Evolutionary conservation across 2,329 filamentous ascomycete genomes (phyloP).

Genomic region (Fusarium lateritium): DNA sequence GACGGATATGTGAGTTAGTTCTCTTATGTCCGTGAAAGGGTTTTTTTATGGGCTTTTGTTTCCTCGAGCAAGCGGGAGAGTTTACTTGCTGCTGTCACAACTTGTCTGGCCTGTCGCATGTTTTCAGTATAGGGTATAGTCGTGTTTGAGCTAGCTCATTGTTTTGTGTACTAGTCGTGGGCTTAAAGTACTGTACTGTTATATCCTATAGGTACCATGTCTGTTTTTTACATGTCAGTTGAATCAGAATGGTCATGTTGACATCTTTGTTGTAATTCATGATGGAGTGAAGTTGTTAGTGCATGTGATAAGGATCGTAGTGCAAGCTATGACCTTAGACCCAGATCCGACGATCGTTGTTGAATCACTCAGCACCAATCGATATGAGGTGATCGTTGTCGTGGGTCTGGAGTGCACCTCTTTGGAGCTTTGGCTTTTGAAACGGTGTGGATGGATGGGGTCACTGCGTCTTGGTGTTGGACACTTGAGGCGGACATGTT

Average conservation of each 20-base stretch:
- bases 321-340: slow-evolving; percentile 13
- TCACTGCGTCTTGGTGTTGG: slow-evolving; percentile 12
- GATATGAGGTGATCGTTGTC: slow-evolving; percentile 46
- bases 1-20: neutral
- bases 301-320: neutral
- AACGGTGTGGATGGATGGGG: slow-evolving; percentile 33
- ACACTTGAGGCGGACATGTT: slow-evolving; percentile 16
- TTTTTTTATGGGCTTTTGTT: slow-evolving; percentile 7
- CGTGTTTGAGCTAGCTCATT: neutral
- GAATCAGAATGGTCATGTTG: slow-evolving; percentile 24
- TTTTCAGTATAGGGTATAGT: slow-evolving; percentile 2
- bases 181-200: slow-evolving; percentile 22
- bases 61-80: slow-evolving; percentile 9
- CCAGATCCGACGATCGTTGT: neutral
- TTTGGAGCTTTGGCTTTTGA: slow-evolving; percentile 14
- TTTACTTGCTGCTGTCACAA: slow-evolving; percentile 13
- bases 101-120: slow-evolving; percentile 4
- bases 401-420: slow-evolving; percentile 31
- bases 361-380: slow-evolving; percentile 38
- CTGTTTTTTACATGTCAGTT: slow-evolving; percentile 21
- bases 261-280: neutral
- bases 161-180: slow-evolving; percentile 12
- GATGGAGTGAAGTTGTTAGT: neutral
- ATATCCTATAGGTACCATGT: slow-evolving; percentile 30
- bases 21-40: neutral